Percentiles rank a stretch among this genome's conserved stretches.
phyloP scores from a whole-genome alignment of 2,329 filamentous ascomycete genomes.

The Exophiala dermatitidis region DNA sequence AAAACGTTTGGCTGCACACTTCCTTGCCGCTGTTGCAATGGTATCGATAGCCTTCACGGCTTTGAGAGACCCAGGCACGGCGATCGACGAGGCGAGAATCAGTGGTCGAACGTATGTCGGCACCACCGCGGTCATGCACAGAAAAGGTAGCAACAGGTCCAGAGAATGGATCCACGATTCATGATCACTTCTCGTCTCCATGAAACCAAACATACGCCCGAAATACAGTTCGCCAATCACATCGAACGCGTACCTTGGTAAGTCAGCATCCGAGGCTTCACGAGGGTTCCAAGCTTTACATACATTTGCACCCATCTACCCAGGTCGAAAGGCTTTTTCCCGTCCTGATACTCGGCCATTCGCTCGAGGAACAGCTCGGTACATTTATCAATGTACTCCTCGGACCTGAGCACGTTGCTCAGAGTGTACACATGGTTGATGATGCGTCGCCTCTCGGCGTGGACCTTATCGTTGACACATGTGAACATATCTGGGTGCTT shows the following conservation, averaged over 20 bases:
- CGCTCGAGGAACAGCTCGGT: constrained; percentile 23
- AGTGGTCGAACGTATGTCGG: constrained; percentile 30
- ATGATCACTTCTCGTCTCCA: constrained; percentile 35
- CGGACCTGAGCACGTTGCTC: constrained; percentile 31
- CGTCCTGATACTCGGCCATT: constrained; percentile 19
- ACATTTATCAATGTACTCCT: constrained; percentile 29
- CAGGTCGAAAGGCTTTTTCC: constrained; percentile 24
- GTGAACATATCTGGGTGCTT: constrained; percentile 29
- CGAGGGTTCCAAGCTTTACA: neutral
- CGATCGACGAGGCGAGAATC: constrained; percentile 27
- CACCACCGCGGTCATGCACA: constrained; percentile 29
- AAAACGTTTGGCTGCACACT: constrained; percentile 26
- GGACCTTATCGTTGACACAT: constrained; percentile 24
- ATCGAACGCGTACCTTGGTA: constrained; percentile 37
- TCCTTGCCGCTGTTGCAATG: constrained; percentile 27
- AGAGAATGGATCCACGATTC: constrained; percentile 35
- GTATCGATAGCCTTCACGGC: constrained; percentile 28
- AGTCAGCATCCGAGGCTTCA: neutral
- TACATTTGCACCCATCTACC: constrained; percentile 29
- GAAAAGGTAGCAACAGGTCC: constrained; percentile 31
- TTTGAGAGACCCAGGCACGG: constrained; percentile 24
- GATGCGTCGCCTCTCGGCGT: constrained; percentile 28
- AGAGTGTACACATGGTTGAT: constrained; percentile 29
- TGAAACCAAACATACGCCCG: constrained; percentile 38
- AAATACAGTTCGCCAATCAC: constrained; percentile 39